Evolutionary conservation across 805 yeast genomes (phyloP).

Genomic region (Candida boleticola): DNA sequence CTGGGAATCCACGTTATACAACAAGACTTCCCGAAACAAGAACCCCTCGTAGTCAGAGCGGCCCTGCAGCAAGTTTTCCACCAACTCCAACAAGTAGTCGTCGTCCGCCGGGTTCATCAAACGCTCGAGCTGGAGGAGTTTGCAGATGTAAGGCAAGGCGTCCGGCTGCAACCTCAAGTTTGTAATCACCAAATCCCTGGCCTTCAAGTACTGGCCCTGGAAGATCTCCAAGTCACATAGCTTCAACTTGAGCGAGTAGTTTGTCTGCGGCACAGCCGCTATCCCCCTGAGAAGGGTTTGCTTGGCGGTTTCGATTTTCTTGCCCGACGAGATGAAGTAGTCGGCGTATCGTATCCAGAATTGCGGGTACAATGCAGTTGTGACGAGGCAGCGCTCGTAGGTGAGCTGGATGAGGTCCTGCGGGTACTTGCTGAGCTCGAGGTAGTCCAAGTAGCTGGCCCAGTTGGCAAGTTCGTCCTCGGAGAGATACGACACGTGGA

Average conservation of each 20-base stretch:
- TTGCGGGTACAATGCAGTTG: conserved; percentile 42
- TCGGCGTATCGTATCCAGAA: conserved; percentile 53
- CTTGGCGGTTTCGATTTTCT: conserved; percentile 35
- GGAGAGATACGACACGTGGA: conserved; percentile 28
- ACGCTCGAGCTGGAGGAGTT: conserved; percentile 43
- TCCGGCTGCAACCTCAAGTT: conserved; percentile 14
- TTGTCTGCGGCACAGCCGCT: conserved; percentile 9
- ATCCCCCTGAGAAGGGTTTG: conserved; percentile 37
- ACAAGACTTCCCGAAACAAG: conserved; percentile 1
- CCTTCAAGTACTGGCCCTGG: conserved; percentile 33
- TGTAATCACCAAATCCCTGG: conserved; percentile 31
- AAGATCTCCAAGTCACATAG: conserved; percentile 45
- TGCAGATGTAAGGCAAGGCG: conserved; percentile 11
- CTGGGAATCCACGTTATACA: background rate
- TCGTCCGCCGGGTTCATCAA: conserved; percentile 24
- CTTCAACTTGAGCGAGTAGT: conserved; percentile 22
- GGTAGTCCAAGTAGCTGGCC: conserved; percentile 54
- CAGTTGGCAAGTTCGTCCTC: conserved; percentile 56
- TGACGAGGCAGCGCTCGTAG: conserved; percentile 49
- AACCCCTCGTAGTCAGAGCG: background rate
- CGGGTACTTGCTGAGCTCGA: conserved; percentile 40
- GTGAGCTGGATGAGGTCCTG: conserved; percentile 23
- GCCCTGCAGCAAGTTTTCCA: conserved; percentile 18
- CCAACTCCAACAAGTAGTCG: conserved; percentile 23
- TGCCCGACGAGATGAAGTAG: conserved; percentile 27